A percentile compares a stretch with the other conserved stretches of the same genome.
phyloP scores from a whole-genome alignment of 2,329 filamentous ascomycete species.

The Aureobasidium sp. region DNA sequence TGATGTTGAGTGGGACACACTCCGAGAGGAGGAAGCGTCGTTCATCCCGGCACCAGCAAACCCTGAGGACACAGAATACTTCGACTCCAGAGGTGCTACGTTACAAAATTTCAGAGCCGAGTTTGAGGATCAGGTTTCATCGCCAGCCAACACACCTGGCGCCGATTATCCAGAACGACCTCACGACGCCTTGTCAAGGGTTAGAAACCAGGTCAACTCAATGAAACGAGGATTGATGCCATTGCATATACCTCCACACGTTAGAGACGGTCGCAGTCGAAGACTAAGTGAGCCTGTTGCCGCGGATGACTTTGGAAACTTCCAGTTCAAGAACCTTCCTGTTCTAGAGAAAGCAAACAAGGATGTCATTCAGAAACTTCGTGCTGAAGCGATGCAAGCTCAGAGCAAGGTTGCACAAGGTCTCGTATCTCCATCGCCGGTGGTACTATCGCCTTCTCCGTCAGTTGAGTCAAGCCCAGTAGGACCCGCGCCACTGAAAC shows the following conservation, averaged over 20 bases:
- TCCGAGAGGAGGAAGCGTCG: constrained; percentile 91
- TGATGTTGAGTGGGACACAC: constrained; percentile 77
- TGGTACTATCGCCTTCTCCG: constrained; percentile 47
- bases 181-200: constrained; percentile 86
- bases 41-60: constrained; percentile 91
- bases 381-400: constrained; percentile 76
- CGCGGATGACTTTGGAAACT: constrained; percentile 89
- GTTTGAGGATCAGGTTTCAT: constrained; percentile 78
- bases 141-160: constrained; percentile 59
- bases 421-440: constrained; percentile 29
- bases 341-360: constrained; percentile 98
- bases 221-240: constrained; percentile 91
- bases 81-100: constrained; percentile 84
- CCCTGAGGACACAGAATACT: constrained; percentile 96
- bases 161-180: constrained; percentile 81
- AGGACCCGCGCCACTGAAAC: constrained; percentile 68
- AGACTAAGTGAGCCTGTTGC: constrained; percentile 83
- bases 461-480: constrained; percentile 79
- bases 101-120: constrained; percentile 89
- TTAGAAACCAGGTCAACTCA: constrained; percentile 73
- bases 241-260: constrained; percentile 90
- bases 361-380: constrained; percentile 92
- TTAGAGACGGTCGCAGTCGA: constrained; percentile 80
- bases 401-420: constrained; percentile 44
- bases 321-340: constrained; percentile 93